Conservation (phyloP, 2,329 filamentous ascomycete genomes). For the Aspergillus puulaauensis region DNA sequence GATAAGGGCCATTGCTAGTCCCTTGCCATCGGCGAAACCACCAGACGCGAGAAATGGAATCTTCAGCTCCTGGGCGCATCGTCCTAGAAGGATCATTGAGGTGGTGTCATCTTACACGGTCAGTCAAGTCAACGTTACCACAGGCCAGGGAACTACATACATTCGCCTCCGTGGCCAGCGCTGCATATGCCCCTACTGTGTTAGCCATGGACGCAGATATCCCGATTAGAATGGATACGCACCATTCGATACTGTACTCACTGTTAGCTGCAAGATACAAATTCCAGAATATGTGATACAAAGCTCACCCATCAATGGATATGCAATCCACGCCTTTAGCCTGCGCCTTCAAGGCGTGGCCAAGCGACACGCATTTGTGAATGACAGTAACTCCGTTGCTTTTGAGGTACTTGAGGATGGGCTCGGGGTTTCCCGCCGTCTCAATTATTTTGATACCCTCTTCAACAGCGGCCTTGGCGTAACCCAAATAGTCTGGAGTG, state of each 20-base stretch:
- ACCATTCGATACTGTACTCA: conserved; percentile 5
- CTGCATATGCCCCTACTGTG: neutral
- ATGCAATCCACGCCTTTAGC: conserved; percentile 95
- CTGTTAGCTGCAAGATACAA: neutral
- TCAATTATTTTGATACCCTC: conserved; percentile 89
- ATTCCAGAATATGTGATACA: neutral
- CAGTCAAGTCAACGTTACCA: neutral
- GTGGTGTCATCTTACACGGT: conserved; percentile 43
- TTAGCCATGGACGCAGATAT: neutral
- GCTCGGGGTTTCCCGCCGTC: conserved; percentile 81
- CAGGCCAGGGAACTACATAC: neutral
- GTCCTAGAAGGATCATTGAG: conserved; percentile 66
- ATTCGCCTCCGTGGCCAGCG: conserved; percentile 49
- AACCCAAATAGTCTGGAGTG: conserved; percentile 82
- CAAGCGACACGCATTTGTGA: conserved; percentile 96
- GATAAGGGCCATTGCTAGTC: conserved; percentile 84
- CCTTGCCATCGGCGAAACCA: conserved; percentile 91
- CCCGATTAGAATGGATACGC: neutral
- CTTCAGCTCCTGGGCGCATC: conserved; percentile 78
- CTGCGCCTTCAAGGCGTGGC: conserved; percentile 83
- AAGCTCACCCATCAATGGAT: conserved; percentile 72
- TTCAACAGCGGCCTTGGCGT: conserved; percentile 87
- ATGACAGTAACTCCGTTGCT: conserved; percentile 72
- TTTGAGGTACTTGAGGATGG: conserved; percentile 85
- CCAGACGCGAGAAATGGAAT: conserved; percentile 93